Base-by-base conservation (phyloP, 2,329 filamentous ascomycete genomes). In the Fusarium devonianum region DNA sequence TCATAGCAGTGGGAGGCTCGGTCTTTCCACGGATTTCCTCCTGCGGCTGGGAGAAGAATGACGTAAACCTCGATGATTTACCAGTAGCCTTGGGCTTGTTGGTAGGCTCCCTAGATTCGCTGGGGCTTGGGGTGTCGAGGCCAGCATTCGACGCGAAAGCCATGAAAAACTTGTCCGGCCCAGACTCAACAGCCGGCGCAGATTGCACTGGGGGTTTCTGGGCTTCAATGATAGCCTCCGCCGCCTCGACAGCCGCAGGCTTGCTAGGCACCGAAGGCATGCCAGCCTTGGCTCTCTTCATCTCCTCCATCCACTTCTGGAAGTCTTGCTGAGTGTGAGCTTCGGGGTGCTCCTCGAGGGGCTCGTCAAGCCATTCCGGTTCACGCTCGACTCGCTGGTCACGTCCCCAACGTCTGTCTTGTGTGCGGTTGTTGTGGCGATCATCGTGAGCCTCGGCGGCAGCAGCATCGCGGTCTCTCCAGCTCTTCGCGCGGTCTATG, bases 241-340 rank as follows among this genome's bases (percentile, higher is more conserved):
- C 49, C 33, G 71, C 64, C 13, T 73, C 64, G 4, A 69, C 47
- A 25, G 64, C 53, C 11, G 63, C 50, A 5, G 72, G 63, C 46
- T 74, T 72, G 45, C 73, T 67, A 59, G 78, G 68, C 36, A 74
- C 26, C 60, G 67, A 54, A 36, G 69, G 40, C 7, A 62, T 65
- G 33, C 65, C 69, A 50, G 68, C 73, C 63, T 79, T 83, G 54
- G 83, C 81, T 28, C 85, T 86, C 71, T 89, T 93, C 91, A 95
- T 95, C 57, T 81, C 82, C 63, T 95, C 90, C 80, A 96, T 96
- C 85, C 93, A 97, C 61, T 90, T 90, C 73, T 95, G 88, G 71
- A 97, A 95, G 60, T 97, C 92, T 67, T 95, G 92, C 65, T 90
- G 87, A 1, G 92, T 96, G 63, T 90, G 89, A 5, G 80, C 82